Conservation (phyloP, 2,329 filamentous ascomycete species). For the Sclerotiophoma versabilis region DNA sequence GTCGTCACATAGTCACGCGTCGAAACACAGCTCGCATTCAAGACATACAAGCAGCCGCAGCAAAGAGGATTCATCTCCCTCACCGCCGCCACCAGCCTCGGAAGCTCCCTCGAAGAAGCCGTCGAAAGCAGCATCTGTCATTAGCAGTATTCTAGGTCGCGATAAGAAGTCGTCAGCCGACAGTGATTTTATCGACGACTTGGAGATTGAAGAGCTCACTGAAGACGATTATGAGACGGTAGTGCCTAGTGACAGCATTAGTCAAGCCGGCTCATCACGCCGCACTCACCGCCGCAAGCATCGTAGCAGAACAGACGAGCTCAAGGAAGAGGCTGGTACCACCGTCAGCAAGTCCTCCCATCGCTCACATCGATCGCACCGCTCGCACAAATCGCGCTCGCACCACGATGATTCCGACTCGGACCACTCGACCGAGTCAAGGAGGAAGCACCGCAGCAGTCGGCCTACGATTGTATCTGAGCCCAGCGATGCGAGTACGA, state of each 20-base stretch:
- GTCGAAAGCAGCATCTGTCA: constrained; percentile 41
- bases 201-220: constrained; percentile 43
- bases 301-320: constrained; percentile 22
- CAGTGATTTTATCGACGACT: constrained; percentile 45
- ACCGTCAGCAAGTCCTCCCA: constrained; percentile 42
- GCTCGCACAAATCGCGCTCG: constrained; percentile 35
- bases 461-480: constrained; percentile 38
- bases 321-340: constrained; percentile 23
- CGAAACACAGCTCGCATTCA: constrained; percentile 36
- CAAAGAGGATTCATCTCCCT: constrained; percentile 31
- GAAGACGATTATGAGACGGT: constrained; percentile 54
- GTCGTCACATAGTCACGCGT: constrained; percentile 37
- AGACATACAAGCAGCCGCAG: constrained; percentile 36
- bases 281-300: constrained; percentile 42
- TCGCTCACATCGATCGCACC: constrained; percentile 31
- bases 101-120: constrained; percentile 30
- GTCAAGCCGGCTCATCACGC: constrained; percentile 44
- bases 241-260: constrained; percentile 58
- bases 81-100: constrained; percentile 32
- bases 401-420: constrained; percentile 18
- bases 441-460: constrained; percentile 27
- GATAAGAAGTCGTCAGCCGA: constrained; percentile 40
- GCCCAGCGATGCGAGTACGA: constrained; percentile 45
- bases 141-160: constrained; percentile 48
- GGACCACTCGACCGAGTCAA: constrained; percentile 29